Conservation (phyloP, 2,329 filamentous ascomycete species). For the Torrubiella hemipterigena region DNA sequence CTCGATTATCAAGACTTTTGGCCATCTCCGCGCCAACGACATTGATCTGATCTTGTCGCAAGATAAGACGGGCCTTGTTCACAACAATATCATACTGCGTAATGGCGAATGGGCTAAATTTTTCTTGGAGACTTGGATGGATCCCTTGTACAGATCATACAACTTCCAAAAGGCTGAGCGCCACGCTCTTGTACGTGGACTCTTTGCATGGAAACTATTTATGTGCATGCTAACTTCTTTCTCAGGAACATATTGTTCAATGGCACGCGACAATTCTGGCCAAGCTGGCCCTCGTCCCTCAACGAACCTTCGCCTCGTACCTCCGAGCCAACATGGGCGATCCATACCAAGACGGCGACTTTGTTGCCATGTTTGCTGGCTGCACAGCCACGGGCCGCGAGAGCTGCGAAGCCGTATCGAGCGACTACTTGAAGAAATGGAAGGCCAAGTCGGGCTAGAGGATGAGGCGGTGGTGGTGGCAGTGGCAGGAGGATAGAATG, state of each 20-base stretch:
- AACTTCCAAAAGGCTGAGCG: conserved; percentile 93
- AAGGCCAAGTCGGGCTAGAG: conserved; percentile 24
- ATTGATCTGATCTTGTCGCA: conserved; percentile 77
- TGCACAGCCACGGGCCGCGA: conserved; percentile 49
- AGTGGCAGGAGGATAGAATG: too few species aligned
- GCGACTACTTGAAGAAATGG: conserved; percentile 35
- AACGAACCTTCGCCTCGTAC: conserved; percentile 74
- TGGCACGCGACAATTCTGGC: conserved; percentile 96
- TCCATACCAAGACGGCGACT: conserved; percentile 71
- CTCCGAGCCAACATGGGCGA: conserved; percentile 42
- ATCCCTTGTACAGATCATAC: conserved; percentile 85
- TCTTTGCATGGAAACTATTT: not conserved
- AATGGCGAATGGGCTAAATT: conserved; percentile 87
- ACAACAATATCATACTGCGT: conserved; percentile 66
- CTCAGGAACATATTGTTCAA: conserved; percentile 74
- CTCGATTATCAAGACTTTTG: conserved; percentile 92
- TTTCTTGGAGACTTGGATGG: conserved; percentile 91
- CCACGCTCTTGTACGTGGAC: conserved; percentile 65
- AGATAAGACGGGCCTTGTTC: conserved; percentile 67
- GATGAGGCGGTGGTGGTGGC: too few species aligned
- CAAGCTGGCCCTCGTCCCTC: conserved; percentile 80
- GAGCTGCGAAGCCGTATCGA: conserved; percentile 63
- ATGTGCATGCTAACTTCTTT: conserved; percentile 14
- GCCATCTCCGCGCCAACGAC: conserved; percentile 63
- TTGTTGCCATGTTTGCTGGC: conserved; percentile 66